Evolutionary conservation across 164 flowering plant species (phyloP).

Genomic region (Vitis rotundifolia): DNA sequence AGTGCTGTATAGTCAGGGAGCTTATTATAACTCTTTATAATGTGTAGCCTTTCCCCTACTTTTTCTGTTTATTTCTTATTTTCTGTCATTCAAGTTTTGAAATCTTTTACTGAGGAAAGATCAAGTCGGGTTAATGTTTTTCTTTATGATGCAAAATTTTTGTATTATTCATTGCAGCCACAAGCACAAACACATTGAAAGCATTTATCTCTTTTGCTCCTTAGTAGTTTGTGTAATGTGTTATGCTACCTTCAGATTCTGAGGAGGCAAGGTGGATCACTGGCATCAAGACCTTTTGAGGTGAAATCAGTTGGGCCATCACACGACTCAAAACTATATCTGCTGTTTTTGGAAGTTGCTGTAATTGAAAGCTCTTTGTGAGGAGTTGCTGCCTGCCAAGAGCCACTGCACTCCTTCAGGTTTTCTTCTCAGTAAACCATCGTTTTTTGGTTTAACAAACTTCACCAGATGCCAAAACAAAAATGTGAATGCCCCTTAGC

Average conservation of each 20-base stretch:
- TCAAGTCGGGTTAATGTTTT: too few relatives aligned
- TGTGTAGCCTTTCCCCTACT: not conserved
- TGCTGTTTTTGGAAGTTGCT: slow-evolving; percentile 26
- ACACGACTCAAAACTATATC: slow-evolving; percentile 10
- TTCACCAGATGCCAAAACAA: slow-evolving; percentile 8
- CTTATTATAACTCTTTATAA: too few relatives aligned
- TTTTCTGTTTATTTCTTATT: slow-evolving; percentile 2
- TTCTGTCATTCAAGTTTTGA: too few relatives aligned
- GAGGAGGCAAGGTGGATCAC: slow-evolving; percentile 27
- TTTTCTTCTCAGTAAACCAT: slow-evolving; percentile 4
- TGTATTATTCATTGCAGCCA: too few relatives aligned
- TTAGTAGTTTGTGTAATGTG: too few relatives aligned
- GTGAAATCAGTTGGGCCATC: slow-evolving; percentile 8
- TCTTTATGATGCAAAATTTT: too few relatives aligned
- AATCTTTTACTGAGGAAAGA: too few relatives aligned
- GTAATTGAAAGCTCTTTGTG: slow-evolving; percentile 19
- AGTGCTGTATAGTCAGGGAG: too few relatives aligned
- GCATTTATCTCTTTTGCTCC: too few relatives aligned
- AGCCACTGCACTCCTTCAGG: slow-evolving; percentile 14
- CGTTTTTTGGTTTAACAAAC: slow-evolving; percentile 16
- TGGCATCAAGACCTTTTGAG: not conserved
- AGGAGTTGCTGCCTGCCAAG: slow-evolving; percentile 10
- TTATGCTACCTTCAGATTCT: slow-evolving; percentile 31
- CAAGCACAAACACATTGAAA: too few relatives aligned
- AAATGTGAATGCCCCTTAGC: slow-evolving; percentile 8